A percentile compares a stretch with the other conserved stretches of the same genome.
Conservation (phyloP, 768 basidiomycete species). For the Trametes coccinea region DNA sequence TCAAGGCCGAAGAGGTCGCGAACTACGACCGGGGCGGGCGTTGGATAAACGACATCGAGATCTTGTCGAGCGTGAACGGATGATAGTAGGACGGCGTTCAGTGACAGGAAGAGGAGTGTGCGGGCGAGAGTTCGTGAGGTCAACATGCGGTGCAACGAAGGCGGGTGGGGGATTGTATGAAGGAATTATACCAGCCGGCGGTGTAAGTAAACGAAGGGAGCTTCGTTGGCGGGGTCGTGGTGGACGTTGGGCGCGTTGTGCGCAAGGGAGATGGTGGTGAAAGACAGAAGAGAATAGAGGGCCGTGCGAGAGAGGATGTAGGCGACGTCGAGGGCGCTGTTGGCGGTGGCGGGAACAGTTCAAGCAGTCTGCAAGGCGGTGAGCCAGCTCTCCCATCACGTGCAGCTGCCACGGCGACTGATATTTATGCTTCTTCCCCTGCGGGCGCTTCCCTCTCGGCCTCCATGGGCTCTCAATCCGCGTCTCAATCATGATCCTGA, state of each 20-base stretch:
- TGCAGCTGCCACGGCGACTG: constrained; percentile 22
- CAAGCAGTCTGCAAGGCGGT: constrained; percentile 17
- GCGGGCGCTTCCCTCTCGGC: constrained; percentile 10
- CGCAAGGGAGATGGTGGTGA: constrained; percentile 8
- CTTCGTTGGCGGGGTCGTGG: constrained; percentile 19
- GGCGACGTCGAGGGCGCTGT: constrained; percentile 15
- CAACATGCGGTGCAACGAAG: constrained; percentile 12
- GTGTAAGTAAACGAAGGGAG: constrained; percentile 18
- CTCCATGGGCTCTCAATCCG: neutral
- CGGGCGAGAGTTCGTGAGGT: constrained; percentile 26
- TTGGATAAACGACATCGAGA: constrained; percentile 6
- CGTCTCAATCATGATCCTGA: constrained; percentile 15
- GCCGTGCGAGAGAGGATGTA: constrained; percentile 1
- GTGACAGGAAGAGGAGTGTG: constrained; percentile 32
- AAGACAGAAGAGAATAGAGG: constrained; percentile 13
- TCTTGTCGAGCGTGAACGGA: constrained; percentile 27
- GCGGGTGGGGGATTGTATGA: constrained; percentile 7
- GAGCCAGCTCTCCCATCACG: constrained; percentile 25
- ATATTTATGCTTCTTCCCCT: constrained; percentile 13
- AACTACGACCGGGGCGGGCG: neutral
- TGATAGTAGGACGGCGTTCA: constrained; percentile 32
- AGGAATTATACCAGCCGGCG: constrained; percentile 24
- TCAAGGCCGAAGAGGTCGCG: constrained; percentile 1
- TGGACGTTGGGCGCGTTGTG: constrained; percentile 16
- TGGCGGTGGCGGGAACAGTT: constrained; percentile 12